These are phyloP conservation scores for Colletotrichum nymphaeae DNA, from an alignment of 2,329 filamentous ascomycete genomes.

Conservation along the genomic window DNA sequence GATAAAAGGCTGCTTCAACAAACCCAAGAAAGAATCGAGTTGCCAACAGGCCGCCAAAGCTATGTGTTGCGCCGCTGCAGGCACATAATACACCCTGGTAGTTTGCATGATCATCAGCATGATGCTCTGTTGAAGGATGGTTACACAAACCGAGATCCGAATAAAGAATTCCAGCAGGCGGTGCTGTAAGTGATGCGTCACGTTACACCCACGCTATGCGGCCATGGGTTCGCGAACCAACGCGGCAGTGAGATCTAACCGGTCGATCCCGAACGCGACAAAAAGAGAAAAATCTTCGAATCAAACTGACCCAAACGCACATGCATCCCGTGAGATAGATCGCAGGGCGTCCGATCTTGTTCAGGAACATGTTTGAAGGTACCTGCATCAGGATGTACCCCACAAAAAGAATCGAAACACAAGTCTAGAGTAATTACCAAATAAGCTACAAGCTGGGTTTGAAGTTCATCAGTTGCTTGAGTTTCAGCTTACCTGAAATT, in stretches of 20 bases:
- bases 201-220: conserved; percentile 19
- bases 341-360: conserved; percentile 40
- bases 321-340: conserved; percentile 30
- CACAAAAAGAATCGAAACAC: conserved; percentile 36
- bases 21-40: conserved; percentile 32
- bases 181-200: not conserved
- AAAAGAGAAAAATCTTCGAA: conserved; percentile 39
- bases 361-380: conserved; percentile 36
- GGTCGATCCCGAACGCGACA: conserved; percentile 49
- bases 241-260: not conserved
- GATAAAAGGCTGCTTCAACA: conserved; percentile 34
- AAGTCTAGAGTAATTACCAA: conserved; percentile 40
- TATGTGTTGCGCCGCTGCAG: conserved; percentile 27
- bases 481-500: conserved; percentile 50
- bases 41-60: conserved; percentile 22
- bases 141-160: not conserved
- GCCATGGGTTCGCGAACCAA: not conserved
- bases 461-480: conserved; percentile 10
- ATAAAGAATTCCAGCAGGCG: not conserved
- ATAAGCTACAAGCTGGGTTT: conserved; percentile 41
- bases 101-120: not conserved
- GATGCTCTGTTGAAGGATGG: not conserved
- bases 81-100: conserved; percentile 31
- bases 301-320: conserved; percentile 41
- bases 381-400: conserved; percentile 46